phyloP scores from a whole-genome alignment of 1,284 basidiomycete genomes.

The Gomphus sp. region DNA sequence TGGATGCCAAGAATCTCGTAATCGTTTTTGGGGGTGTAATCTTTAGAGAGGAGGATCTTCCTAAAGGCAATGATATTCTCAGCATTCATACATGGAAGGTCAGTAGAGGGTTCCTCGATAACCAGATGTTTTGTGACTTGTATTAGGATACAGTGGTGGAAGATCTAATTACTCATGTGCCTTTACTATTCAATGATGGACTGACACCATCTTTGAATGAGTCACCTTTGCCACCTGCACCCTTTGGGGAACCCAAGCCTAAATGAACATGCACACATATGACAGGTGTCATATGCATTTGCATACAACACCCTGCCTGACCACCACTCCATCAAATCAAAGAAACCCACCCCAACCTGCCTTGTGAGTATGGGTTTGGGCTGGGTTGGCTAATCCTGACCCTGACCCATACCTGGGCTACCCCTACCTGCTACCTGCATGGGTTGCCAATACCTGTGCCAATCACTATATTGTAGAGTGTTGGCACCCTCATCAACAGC shows the following conservation, averaged over 20 bases:
- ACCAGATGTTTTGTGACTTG: neutral
- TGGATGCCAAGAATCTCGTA: constrained; percentile 86
- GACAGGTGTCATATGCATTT: no score
- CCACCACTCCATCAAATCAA: no score
- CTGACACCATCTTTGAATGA: neutral
- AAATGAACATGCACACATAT: no score
- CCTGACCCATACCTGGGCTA: no score
- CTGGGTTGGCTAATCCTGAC: no score
- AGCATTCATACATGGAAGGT: constrained; percentile 70
- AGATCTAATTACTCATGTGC: constrained; percentile 70
- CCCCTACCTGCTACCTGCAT: no score
- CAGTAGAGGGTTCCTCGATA: neutral
- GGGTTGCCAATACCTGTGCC: no score
- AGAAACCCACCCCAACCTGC: no score
- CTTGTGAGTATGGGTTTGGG: no score
- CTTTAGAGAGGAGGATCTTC: constrained; percentile 84
- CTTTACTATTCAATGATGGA: constrained; percentile 51
- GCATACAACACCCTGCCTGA: no score
- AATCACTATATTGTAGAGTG: no score
- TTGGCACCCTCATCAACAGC: no score
- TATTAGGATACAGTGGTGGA: constrained; percentile 80
- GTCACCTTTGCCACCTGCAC: constrained; percentile 50
- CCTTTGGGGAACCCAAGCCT: constrained; percentile 43
- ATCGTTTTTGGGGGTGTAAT: constrained; percentile 81
- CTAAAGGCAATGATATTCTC: constrained; percentile 67